Evolutionary conservation across 176 grass and related monocot species (phyloP).

Genomic region (Lolium rigidum): DNA sequence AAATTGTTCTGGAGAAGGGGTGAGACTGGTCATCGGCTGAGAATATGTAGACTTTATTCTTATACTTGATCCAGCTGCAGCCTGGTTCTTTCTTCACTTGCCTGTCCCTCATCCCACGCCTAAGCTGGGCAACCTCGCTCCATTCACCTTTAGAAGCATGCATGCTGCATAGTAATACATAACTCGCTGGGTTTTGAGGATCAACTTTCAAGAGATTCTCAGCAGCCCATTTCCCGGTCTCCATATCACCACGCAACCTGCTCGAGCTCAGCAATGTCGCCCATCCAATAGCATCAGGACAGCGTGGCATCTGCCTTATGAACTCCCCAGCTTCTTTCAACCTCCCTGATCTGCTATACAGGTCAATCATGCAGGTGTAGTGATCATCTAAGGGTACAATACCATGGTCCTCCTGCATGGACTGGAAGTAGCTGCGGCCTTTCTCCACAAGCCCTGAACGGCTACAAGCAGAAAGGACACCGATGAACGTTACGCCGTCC

Average conservation of each 20-base stretch:
- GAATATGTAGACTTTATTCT: conserved; percentile 81
- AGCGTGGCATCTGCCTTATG: conserved; percentile 66
- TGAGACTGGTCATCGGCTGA: conserved; percentile 77
- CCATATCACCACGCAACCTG: conserved; percentile 56
- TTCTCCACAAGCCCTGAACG: conserved; percentile 68
- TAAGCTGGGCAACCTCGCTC: conserved; percentile 62
- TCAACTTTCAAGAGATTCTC: conserved; percentile 68
- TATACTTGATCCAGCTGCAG: conserved; percentile 84
- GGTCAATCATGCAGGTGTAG: conserved; percentile 80
- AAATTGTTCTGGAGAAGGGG: conserved; percentile 58
- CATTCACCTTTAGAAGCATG: conserved; percentile 71
- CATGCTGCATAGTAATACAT: conserved; percentile 67
- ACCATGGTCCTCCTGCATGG: conserved; percentile 60
- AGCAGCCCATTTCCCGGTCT: conserved; percentile 79
- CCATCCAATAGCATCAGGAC: conserved; percentile 70
- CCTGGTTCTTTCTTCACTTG: conserved; percentile 82
- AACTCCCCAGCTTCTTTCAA: conserved; percentile 69
- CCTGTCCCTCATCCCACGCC: conserved; percentile 70
- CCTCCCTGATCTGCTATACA: conserved; percentile 72
- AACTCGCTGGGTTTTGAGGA: conserved; percentile 72
- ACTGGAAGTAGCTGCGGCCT: conserved; percentile 60
- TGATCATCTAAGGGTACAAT: conserved; percentile 62
- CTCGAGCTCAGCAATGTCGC: conserved; percentile 68
- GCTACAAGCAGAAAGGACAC: conserved; percentile 76
- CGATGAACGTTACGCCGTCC: conserved; percentile 72